A percentile compares a stretch with the other conserved stretches of the same genome.
phyloP scores from a whole-genome alignment of 2,329 filamentous ascomycete genomes.

The Hawksworthiomyces lignivorus region DNA sequence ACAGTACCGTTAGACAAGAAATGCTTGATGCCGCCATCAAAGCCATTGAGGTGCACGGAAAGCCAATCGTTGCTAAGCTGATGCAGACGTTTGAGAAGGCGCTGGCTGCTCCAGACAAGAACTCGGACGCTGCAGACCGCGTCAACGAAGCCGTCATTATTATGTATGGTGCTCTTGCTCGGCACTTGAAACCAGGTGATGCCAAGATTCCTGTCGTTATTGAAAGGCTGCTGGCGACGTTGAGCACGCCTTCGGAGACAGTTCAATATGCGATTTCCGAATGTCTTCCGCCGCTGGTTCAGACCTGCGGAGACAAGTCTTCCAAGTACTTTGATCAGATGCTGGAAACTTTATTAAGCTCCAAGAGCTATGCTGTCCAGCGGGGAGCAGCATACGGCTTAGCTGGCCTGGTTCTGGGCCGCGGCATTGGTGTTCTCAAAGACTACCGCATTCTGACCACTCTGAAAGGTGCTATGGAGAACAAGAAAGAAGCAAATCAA shows the following conservation, averaged over 20 bases:
- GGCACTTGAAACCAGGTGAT: conserved; percentile 80
- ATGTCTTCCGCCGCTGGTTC: conserved; percentile 85
- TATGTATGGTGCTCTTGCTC: conserved; percentile 87
- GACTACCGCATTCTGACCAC: conserved; percentile 82
- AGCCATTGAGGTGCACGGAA: conserved; percentile 74
- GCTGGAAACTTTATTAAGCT: conserved; percentile 71
- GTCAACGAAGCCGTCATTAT: conserved; percentile 97
- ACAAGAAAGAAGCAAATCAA: conserved; percentile 87
- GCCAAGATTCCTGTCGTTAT: conserved; percentile 81
- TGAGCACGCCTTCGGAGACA: conserved; percentile 91
- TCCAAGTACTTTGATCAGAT: conserved; percentile 74
- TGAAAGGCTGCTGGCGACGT: conserved; percentile 72
- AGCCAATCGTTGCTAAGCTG: conserved; percentile 73
- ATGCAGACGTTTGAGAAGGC: conserved; percentile 90
- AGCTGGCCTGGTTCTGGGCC: conserved; percentile 82
- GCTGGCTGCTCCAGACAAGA: conserved; percentile 77
- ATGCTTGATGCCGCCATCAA: conserved; percentile 87
- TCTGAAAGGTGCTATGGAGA: conserved; percentile 76
- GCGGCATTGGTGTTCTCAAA: conserved; percentile 71
- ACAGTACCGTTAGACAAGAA: conserved; percentile 67
- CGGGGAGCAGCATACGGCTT: conserved; percentile 92
- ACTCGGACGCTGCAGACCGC: conserved; percentile 72
- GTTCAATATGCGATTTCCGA: conserved; percentile 95
- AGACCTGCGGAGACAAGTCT: conserved; percentile 68
- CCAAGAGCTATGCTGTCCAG: conserved; percentile 86